A percentile compares a stretch with the other conserved stretches of the same genome.
Evolutionary conservation across 306 rosid species (phyloP).

Genomic region (Acacia crassicarpa): DNA sequence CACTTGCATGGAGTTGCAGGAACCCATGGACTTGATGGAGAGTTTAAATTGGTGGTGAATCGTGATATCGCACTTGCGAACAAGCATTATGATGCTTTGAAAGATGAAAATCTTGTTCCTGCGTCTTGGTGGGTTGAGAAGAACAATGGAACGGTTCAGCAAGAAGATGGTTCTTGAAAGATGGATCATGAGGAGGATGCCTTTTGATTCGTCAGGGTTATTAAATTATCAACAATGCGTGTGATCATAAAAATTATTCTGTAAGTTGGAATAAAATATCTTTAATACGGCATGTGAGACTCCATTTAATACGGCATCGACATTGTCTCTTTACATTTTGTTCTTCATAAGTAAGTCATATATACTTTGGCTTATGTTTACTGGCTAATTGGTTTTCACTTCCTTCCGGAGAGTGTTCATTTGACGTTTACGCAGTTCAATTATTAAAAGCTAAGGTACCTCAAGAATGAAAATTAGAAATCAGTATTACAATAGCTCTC

Average conservation of each 20-base stretch:
- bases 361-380: too few species aligned
- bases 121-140: constrained; percentile 45
- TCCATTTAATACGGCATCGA: too few species aligned
- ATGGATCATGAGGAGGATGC: constrained; percentile 34
- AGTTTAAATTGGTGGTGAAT: constrained; percentile 50
- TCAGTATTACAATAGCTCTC: too few species aligned
- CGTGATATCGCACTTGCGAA: constrained; percentile 63
- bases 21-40: constrained; percentile 51
- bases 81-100: constrained; percentile 41
- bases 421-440: too few species aligned
- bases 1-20: constrained; percentile 69
- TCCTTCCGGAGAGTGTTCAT: too few species aligned
- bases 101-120: constrained; percentile 54
- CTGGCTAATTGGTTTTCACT: too few species aligned
- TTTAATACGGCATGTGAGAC: too few species aligned
- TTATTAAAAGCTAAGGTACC: too few species aligned
- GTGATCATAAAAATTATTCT: not conserved
- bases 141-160: constrained; percentile 69
- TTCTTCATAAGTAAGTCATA: too few species aligned
- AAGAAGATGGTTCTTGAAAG: constrained; percentile 60
- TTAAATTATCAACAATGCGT: not conserved
- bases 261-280: not conserved
- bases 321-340: too few species aligned
- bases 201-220: not conserved
- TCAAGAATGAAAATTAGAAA: too few species aligned